Base-by-base conservation (phyloP, 768 basidiomycete species). In the Leccinum uliginosum region DNA sequence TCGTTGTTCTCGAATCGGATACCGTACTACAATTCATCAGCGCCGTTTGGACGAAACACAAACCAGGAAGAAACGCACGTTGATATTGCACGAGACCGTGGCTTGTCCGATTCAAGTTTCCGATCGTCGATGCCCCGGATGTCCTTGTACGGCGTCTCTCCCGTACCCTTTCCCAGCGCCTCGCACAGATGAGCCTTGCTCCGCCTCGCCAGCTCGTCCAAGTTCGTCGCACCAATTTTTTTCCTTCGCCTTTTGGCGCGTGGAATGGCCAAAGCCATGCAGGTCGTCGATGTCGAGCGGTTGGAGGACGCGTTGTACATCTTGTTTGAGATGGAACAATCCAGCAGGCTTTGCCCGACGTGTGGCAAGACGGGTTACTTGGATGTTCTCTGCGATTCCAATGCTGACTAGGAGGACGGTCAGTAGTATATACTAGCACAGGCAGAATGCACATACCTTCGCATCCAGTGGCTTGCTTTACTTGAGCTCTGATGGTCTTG, bases 71-170 rank as follows among this genome's bases (percentile, higher is more conserved):
- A 9, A 7, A 80, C 92, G 67, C 62, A 95, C 94, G 65, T 93
- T 99, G 65, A 98, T 90, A 68, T 98, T 96, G 56, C 91, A 94
- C 11, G 90, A 93, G 19, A 99, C 93, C 6, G 88, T 50, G 86
- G 83, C 66, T 93, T 92, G 67, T 92, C 88, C 32, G 84, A 86
- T 68, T 93, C 89, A 44, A 98, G 73, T 57, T 81, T 81, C 53
- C 83, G 81, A 32, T 89, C 81, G 63, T 98, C 97, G 26, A 93
- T 76, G 0, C 97, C 97, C 17, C 91, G 79, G 15, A 95, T 70
- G 0, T 85, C 91, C 21, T 92, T 91, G 65, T 83, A 94, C 24
- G 98, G 72, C 40, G 82, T 95, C 69, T 93, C 89, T 1, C 95
- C 96, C 0, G 83, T 91, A 24, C 81, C 77, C 62, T 83, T 87